Evolutionary conservation across 169 alveolate genomes (phyloP), one percentile per base, ranked within the genome.

Genomic region (Condylostoma magnum): DNA sequence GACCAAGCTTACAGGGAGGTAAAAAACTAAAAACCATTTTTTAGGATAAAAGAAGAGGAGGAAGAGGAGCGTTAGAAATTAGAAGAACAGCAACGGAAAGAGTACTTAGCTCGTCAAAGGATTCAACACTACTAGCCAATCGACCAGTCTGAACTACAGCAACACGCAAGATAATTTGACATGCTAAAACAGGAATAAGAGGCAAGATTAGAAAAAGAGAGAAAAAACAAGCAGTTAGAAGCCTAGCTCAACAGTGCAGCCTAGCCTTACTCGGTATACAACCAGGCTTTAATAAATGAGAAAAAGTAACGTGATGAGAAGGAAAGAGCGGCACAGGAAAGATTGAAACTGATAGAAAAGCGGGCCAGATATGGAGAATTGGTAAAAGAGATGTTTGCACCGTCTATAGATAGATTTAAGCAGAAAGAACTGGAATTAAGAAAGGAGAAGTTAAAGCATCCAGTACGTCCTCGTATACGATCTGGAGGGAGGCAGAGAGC

Each of bases 361-460:
- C 22, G 41, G 36, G 34, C 46, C 5, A 25, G 36, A 20, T 67
- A 67, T 38, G 48, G 56, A 2, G 66, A 67, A 15, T n/a, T 67
- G 1, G 53, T 67, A n/a, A 46, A 67, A 48, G 51, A 50, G 20
- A 27, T 67, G 48, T 48, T 18, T 28, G 38, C 76, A 4, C 76
- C 76, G 15, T 20, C 54, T 6, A 44, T 41, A 18, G 73, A 63
- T 34, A 63, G 31, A 34, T 63, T 63, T 22, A 63, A 63, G n/a
- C 50, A 63, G 33, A 54, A 63, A 63, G 73, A 63, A 41, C 28
- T 25, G 0, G 34, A 44, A 63, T 10, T 4, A 18, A 41, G 56
- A 30, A 63, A 20, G 5, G 30, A 33, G 2, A 37, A 44, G 46
- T 34, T 63, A 5, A 63, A 63, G 33, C 22, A 63, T n/a, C 73